Percentiles rank a stretch among this genome's conserved stretches.
These are phyloP conservation scores for Schrenkiella parvula DNA, from an alignment of 345 rosid species.

Conservation along the genomic window DNA sequence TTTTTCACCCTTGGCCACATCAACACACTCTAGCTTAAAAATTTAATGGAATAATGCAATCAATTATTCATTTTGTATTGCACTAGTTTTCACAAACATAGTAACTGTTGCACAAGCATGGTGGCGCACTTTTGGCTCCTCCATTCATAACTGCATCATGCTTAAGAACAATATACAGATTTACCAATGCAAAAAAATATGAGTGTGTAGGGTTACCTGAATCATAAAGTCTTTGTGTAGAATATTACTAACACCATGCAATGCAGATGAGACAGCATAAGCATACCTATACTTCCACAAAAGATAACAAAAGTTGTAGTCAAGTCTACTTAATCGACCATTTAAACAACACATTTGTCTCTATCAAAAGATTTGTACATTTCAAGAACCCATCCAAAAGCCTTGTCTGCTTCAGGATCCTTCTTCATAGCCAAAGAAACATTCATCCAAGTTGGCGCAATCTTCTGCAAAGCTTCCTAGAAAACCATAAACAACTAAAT, in stretches of 20 bases:
- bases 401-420: slow-evolving; percentile 90
- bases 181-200: not conserved
- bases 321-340: not conserved
- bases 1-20: not conserved
- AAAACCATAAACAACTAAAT: not conserved
- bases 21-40: not conserved
- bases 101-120: not conserved
- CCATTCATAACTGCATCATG: not conserved
- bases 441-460: slow-evolving; percentile 99
- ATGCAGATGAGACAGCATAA: slow-evolving; percentile 92
- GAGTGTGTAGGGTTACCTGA: slow-evolving; percentile 51
- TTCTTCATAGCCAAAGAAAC: slow-evolving; percentile 97
- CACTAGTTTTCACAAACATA: not conserved
- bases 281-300: slow-evolving; percentile 66
- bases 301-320: not conserved
- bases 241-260: slow-evolving; percentile 84
- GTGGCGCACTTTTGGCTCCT: not conserved
- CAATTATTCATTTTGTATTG: not conserved
- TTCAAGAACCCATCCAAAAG: slow-evolving; percentile 99
- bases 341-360: not conserved
- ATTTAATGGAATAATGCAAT: not conserved
- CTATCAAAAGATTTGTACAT: slow-evolving; percentile 44
- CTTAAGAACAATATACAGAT: not conserved
- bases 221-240: slow-evolving; percentile 92
- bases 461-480: slow-evolving; percentile 79